phyloP scores from a whole-genome alignment of 768 basidiomycete species.

The Trametes cubensis region DNA sequence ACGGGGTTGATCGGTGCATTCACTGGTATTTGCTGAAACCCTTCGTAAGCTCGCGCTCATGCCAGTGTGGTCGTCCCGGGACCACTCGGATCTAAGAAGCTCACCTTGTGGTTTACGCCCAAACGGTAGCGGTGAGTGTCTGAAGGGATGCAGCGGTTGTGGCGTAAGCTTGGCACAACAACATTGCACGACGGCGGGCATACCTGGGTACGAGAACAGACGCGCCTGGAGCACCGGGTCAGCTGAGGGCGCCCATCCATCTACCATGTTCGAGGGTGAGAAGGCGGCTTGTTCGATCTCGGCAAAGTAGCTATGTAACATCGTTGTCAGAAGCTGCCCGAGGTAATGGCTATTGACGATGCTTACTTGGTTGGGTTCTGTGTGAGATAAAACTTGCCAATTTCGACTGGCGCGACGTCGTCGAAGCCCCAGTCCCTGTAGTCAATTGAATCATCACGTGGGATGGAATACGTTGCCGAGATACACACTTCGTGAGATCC shows the following conservation, averaged over 20 bases:
- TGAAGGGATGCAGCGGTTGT: conserved; percentile 5
- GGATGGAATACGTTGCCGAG: neutral
- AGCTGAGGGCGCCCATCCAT: conserved; percentile 50
- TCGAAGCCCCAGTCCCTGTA: conserved; percentile 40
- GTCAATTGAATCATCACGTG: neutral
- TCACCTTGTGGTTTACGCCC: conserved; percentile 39
- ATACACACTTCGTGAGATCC: conserved; percentile 50
- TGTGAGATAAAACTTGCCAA: conserved; percentile 42
- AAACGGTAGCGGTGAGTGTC: conserved; percentile 45
- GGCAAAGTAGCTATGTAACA: conserved; percentile 33
- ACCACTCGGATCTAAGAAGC: neutral
- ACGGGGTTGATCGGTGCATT: conserved; percentile 44
- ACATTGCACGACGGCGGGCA: neutral
- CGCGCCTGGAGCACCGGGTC: conserved; percentile 63
- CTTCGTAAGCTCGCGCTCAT: neutral
- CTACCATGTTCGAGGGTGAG: conserved; percentile 53
- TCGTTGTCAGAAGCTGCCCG: neutral
- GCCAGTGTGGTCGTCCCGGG: neutral
- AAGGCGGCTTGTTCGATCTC: conserved; percentile 50
- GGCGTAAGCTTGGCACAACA: neutral
- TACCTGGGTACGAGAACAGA: conserved; percentile 58
- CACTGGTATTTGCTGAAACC: conserved; percentile 38
- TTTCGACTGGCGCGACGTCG: conserved; percentile 39
- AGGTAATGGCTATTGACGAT: neutral
- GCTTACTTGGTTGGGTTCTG: conserved; percentile 40